Conservation (phyloP, 495 filamentous ascomycete genomes). For the Talaromyces thailandensis region DNA sequence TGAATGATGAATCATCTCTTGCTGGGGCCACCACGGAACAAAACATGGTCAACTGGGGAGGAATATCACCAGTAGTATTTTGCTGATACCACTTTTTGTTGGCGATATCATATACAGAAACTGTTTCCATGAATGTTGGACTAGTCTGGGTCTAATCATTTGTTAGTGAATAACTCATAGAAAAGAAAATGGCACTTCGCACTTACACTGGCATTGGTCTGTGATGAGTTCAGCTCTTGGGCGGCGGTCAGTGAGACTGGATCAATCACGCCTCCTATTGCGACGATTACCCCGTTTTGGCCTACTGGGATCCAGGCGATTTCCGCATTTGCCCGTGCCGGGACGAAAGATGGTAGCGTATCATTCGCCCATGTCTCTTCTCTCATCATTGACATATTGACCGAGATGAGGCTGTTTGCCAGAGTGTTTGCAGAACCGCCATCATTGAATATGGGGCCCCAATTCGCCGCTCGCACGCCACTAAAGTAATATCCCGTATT, state of each 20-base stretch:
- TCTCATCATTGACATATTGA: conserved; percentile 47
- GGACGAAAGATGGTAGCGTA: conserved; percentile 41
- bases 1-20: conserved; percentile 50
- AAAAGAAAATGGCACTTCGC: conserved; percentile 4
- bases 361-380: conserved; percentile 45
- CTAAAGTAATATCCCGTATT: conserved; percentile 66
- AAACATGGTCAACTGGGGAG: conserved; percentile 46
- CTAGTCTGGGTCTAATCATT: conserved; percentile 26
- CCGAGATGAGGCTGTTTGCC: conserved; percentile 46
- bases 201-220: conserved; percentile 36
- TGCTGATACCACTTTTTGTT: conserved; percentile 47
- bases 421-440: conserved; percentile 25
- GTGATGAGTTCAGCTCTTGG: conserved; percentile 16
- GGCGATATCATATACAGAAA: conserved; percentile 62
- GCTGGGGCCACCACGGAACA: conserved; percentile 59
- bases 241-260: conserved; percentile 26
- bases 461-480: conserved; percentile 42
- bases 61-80: conserved; percentile 44
- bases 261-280: conserved; percentile 56
- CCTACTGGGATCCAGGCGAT: conserved; percentile 64
- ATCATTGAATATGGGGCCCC: conserved; percentile 33
- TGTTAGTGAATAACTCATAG: not conserved
- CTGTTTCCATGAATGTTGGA: conserved; percentile 51
- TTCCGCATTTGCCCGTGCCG: conserved; percentile 51
- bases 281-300: conserved; percentile 51